Conservation (phyloP, 1,139 yeast species). For the Blastobotrys proliferans region DNA sequence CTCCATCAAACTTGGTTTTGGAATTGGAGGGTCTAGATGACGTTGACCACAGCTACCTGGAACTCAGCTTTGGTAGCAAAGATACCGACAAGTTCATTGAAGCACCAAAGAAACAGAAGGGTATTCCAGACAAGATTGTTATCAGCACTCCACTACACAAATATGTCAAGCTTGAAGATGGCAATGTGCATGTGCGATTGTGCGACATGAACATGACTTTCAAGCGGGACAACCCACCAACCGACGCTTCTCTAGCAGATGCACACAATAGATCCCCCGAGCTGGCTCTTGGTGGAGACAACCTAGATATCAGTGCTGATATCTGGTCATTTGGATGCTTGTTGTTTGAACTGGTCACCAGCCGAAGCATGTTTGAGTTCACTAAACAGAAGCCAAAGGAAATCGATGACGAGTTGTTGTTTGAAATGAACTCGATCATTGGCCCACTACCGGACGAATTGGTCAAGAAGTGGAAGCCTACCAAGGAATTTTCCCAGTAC, state of each 20-base stretch:
- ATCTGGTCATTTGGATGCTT: conserved; percentile 17
- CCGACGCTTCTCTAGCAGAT: conserved; percentile 7
- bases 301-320: conserved; percentile 11
- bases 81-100: conserved; percentile 16
- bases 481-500: conserved; percentile 13
- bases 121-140: conserved; percentile 15
- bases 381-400: conserved; percentile 16
- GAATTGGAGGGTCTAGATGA: conserved; percentile 13
- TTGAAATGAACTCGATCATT: conserved; percentile 16
- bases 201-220: conserved; percentile 15
- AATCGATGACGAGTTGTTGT: conserved; percentile 16
- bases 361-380: conserved; percentile 15
- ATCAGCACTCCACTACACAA: conserved; percentile 14
- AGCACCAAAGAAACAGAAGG: conserved; percentile 17
- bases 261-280: conserved; percentile 15
- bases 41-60: conserved; percentile 14
- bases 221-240: conserved; percentile 10
- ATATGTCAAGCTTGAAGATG: conserved; percentile 13
- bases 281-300: conserved; percentile 11
- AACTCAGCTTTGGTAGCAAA: conserved; percentile 10
- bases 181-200: conserved; percentile 10
- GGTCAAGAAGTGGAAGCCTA: conserved; percentile 18
- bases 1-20: conserved; percentile 13
- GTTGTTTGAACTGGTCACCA: conserved; percentile 15
- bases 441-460: conserved; percentile 16